These are phyloP conservation scores for Pisolithus orientalis DNA, from an alignment of 768 basidiomycete genomes.

Conservation along the genomic window DNA sequence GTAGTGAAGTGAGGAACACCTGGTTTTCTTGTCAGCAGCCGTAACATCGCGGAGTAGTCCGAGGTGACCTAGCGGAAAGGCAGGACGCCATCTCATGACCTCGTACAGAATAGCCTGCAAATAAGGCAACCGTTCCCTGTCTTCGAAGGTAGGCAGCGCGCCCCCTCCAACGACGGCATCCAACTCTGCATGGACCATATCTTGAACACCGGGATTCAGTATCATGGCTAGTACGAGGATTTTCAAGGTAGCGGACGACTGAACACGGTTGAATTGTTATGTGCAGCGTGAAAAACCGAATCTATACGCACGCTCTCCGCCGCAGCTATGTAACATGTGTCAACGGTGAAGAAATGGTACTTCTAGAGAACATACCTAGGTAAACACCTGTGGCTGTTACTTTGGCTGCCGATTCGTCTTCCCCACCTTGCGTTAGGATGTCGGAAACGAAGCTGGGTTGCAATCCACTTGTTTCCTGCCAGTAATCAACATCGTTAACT, in stretches of 20 bases:
- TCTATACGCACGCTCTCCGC: neutral
- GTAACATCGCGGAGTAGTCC: neutral
- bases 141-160: neutral
- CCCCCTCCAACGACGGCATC: neutral
- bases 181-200: slow-evolving; percentile 1
- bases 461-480: neutral
- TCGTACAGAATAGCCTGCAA: slow-evolving; percentile 6
- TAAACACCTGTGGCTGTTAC: neutral
- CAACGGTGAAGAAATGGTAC: too few relatives aligned
- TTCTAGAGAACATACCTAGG: neutral
- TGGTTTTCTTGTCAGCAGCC: neutral
- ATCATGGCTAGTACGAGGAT: slow-evolving; percentile 3
- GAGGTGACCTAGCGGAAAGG: slow-evolving; percentile 1
- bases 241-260: slow-evolving; percentile 1
- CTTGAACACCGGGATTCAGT: slow-evolving; percentile 4
- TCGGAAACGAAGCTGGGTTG: neutral
- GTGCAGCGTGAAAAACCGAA: neutral
- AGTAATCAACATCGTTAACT: neutral
- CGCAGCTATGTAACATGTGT: neutral
- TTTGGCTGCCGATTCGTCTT: neutral
- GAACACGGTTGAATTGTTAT: neutral
- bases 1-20: neutral
- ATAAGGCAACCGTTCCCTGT: slow-evolving; percentile 1
- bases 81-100: slow-evolving; percentile 2
- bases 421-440: neutral